Evolutionary conservation across 2,329 filamentous ascomycete species (phyloP), one percentile per base, ranked within the genome.

Genomic region (Aschersonia sp.): DNA sequence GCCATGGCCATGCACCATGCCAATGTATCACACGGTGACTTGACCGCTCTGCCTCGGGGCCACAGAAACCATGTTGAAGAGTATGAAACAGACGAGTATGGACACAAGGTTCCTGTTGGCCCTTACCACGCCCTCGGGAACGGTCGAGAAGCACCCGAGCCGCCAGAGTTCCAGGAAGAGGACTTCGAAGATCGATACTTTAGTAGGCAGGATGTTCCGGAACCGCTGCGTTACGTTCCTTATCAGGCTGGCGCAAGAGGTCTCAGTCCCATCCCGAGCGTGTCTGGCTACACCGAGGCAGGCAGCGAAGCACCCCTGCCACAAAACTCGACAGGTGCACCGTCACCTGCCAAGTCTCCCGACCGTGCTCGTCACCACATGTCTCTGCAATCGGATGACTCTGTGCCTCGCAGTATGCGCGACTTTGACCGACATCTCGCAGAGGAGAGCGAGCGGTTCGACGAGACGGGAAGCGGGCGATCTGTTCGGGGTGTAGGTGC

Each of bases 201-300:
- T 55, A 71, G 67, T 54, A 72, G 71, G 4, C 79, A 82, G 54
- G 76, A 82, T 51, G 79, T 83, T 2, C 78, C 79, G 2, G 75
- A 77, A 4, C 78, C 77, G 12, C 63, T 81, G 31, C 77, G 76
- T 53, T 84, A 83, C 55, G 72, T 81, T n/a, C 77, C 82, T 1
- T 82, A 85, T 52, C 75, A 81, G 55, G 73, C 79, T 9, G 78
- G 83, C 54, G 75, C 78, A 46, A 82, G 85, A 42, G 83, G 81
- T 9, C 67, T 94, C 45, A 96, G 89, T 59, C 90, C 90, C 0
- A 89, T 94, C 50, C 89, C 92, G 55, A 96, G 89, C 57, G 86
- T 95, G 12, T 90, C 87, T 9, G 92, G 89, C 52, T 90, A 88
- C 57, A 83, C 79, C 4, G 81, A 88, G 56, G 78, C 79, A 44